phyloP scores from a whole-genome alignment of 148 eudicot species.

The Vaccinium corymbosum region DNA sequence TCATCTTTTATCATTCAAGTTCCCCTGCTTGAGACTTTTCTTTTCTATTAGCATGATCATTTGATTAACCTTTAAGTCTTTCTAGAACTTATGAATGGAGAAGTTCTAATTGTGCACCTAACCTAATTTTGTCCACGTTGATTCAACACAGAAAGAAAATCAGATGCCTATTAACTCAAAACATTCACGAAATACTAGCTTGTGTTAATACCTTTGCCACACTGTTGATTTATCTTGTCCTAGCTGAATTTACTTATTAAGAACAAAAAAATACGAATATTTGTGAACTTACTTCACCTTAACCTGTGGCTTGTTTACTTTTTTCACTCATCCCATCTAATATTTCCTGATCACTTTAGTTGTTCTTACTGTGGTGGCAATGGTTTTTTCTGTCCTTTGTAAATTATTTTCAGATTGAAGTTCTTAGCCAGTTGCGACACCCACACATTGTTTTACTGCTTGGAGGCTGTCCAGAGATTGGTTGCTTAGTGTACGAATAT shows the following conservation, averaged over 20 bases:
- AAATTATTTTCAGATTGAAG: conserved; percentile 47
- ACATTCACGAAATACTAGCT: neutral
- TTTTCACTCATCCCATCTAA: neutral
- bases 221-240: neutral
- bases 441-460: conserved; percentile 67
- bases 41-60: conserved; percentile 7
- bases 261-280: neutral
- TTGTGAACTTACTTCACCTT: neutral
- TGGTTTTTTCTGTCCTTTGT: conserved; percentile 12
- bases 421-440: conserved; percentile 69
- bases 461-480: conserved; percentile 73
- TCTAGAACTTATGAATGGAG: neutral
- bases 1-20: conserved; percentile 1
- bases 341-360: neutral
- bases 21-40: neutral
- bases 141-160: neutral
- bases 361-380: conserved; percentile 11
- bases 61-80: neutral
- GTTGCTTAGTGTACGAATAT: conserved; percentile 73
- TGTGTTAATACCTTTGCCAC: neutral
- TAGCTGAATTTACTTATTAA: neutral
- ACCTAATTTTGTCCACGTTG: neutral
- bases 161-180: neutral
- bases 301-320: neutral
- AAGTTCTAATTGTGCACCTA: neutral